phyloP scores from a whole-genome alignment of 148 eudicot genomes.

The Nepenthes gracilis region DNA sequence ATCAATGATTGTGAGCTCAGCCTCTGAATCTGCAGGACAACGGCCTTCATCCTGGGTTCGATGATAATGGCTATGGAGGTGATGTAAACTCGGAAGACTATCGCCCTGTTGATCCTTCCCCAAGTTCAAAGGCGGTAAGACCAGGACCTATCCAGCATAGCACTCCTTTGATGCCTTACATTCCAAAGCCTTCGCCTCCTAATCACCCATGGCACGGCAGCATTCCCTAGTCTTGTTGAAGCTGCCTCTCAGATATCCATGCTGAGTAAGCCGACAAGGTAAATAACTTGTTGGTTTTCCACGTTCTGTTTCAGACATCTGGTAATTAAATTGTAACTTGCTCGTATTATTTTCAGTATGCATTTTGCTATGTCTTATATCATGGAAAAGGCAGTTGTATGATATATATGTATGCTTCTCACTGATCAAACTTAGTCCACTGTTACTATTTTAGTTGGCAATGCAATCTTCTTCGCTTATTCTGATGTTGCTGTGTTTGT shows the following conservation, averaged over 20 bases:
- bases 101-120: conserved; percentile 30
- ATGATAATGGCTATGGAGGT: conserved; percentile 7
- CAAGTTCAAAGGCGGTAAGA: conserved; percentile 39
- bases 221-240: neutral
- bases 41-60: neutral
- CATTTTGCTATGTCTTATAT: no score
- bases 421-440: no score
- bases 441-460: no score
- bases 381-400: no score
- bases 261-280: no score
- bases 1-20: no score
- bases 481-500: no score
- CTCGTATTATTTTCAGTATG: no score
- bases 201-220: neutral
- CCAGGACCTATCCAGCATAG: conserved; percentile 40
- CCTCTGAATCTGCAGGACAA: conserved; percentile 8
- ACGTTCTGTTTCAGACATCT: no score
- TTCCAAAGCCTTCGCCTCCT: conserved; percentile 31
- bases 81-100: conserved; percentile 20
- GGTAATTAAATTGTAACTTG: no score
- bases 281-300: no score
- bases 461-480: neutral
- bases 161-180: conserved; percentile 41
- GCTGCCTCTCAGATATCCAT: neutral
- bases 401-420: no score